Evolutionary conservation across 2,329 filamentous ascomycete species (phyloP).

Genomic region (Sclerotinia nivalis): DNA sequence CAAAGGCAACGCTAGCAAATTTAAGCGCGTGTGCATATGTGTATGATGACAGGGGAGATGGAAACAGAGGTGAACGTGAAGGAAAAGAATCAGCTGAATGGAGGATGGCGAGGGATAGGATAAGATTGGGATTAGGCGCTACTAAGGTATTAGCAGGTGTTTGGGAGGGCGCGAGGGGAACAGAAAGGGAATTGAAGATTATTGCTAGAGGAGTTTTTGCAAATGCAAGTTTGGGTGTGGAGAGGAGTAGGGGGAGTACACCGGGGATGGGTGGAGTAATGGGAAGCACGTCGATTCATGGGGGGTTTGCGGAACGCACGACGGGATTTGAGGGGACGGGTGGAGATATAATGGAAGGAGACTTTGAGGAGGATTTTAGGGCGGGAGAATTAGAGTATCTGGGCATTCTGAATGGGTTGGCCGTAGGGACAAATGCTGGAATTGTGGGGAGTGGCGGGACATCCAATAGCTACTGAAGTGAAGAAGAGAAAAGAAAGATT

Average conservation of each 20-base stretch:
- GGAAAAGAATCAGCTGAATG: conserved; percentile 41
- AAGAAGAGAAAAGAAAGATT: not conserved
- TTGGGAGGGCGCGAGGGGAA: conserved; percentile 58
- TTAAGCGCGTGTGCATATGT: conserved; percentile 59
- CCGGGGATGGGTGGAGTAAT: not conserved
- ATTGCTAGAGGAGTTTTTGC: conserved; percentile 32
- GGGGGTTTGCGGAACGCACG: not conserved
- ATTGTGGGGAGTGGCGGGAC: too few species aligned
- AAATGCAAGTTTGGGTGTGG: not conserved
- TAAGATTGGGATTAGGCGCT: conserved; percentile 59
- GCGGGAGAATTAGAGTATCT: conserved; percentile 12
- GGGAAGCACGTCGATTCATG: not conserved
- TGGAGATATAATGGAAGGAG: not conserved
- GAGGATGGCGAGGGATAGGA: conserved; percentile 51
- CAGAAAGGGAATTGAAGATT: conserved; percentile 49
- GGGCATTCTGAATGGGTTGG: not conserved
- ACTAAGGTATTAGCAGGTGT: conserved; percentile 56
- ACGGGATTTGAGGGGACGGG: not conserved
- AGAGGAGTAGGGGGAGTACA: too few species aligned
- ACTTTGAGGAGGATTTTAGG: not conserved
- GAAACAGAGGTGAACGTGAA: not conserved
- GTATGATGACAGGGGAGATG: conserved; percentile 36
- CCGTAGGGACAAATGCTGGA: not conserved
- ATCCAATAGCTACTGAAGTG: not conserved
- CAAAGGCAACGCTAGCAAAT: conserved; percentile 58